Percentiles rank a stretch among this genome's conserved stretches.
Evolutionary conservation across 257 asterid genomes (phyloP).

Genomic region (Capsicum rhomboideum): DNA sequence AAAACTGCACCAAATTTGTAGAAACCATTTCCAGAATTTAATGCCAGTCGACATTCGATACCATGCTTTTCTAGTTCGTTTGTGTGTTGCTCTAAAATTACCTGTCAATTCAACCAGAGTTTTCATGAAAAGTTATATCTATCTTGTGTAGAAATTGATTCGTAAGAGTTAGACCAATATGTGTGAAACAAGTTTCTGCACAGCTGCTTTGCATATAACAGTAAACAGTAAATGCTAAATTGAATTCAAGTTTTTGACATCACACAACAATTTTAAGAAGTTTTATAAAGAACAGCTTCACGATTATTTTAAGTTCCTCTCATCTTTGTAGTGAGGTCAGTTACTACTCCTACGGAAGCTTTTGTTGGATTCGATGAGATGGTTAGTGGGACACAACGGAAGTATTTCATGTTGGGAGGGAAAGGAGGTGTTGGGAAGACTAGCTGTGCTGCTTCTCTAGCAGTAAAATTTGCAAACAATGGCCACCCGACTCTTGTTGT

Average conservation of each 20-base stretch:
- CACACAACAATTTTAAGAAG: background rate
- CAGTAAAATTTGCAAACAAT: conserved; percentile 54
- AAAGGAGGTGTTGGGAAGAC: conserved; percentile 89
- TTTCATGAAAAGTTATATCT: background rate
- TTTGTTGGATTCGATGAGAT: conserved; percentile 39
- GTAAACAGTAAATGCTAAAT: background rate
- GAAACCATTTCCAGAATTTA: background rate
- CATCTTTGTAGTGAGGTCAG: conserved; percentile 42
- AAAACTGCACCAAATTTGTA: background rate
- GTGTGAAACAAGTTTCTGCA: background rate
- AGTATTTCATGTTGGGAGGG: conserved; percentile 73
- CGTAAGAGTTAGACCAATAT: background rate
- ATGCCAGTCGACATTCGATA: background rate
- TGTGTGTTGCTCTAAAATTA: background rate
- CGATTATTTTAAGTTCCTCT: background rate
- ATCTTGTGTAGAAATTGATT: background rate
- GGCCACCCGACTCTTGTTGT: conserved; percentile 67
- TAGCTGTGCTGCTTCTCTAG: conserved; percentile 82
- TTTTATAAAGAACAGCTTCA: background rate
- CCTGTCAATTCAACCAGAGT: background rate
- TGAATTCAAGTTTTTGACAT: background rate
- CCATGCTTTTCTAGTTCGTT: background rate
- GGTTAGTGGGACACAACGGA: conserved; percentile 49
- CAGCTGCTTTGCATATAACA: background rate
- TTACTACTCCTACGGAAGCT: conserved; percentile 23